A percentile compares a stretch with the other conserved stretches of the same genome.
These are phyloP conservation scores for Nannochloris sp. DNA, from an alignment of 139 green algal genomes.

Conservation along the genomic window DNA sequence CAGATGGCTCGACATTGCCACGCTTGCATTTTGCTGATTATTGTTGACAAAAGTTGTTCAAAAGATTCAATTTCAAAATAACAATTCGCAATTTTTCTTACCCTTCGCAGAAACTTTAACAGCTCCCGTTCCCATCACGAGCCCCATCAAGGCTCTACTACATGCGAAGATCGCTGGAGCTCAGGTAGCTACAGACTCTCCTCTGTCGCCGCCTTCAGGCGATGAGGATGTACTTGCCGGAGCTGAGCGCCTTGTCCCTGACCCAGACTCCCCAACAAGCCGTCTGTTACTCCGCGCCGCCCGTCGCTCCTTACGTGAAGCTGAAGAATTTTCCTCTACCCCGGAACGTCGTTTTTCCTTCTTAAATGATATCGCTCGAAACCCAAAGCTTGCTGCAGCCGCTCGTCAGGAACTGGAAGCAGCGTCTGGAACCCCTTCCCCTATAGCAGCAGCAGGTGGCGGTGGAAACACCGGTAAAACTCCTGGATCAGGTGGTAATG, in stretches of 20 bases:
- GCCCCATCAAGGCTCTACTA: no score
- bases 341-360: constrained; percentile 24
- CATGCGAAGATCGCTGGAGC: no score
- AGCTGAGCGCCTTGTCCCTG: constrained; percentile 5
- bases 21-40: no score
- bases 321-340: neutral
- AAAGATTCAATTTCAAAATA: no score
- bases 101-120: no score
- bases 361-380: constrained; percentile 32
- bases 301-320: constrained; percentile 1
- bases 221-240: no score
- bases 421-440: neutral
- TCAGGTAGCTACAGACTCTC: no score
- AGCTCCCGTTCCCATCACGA: no score
- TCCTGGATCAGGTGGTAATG: neutral
- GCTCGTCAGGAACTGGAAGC: constrained; percentile 27
- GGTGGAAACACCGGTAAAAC: neutral
- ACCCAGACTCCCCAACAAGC: constrained; percentile 21
- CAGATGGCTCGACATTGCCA: no score
- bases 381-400: constrained; percentile 24
- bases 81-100: no score
- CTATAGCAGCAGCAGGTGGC: neutral
- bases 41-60: no score
- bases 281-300: constrained; percentile 16
- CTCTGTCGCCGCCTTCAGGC: no score